Base-by-base conservation (phyloP, 78 protist genomes). In the Emiliania huxleyi region DNA sequence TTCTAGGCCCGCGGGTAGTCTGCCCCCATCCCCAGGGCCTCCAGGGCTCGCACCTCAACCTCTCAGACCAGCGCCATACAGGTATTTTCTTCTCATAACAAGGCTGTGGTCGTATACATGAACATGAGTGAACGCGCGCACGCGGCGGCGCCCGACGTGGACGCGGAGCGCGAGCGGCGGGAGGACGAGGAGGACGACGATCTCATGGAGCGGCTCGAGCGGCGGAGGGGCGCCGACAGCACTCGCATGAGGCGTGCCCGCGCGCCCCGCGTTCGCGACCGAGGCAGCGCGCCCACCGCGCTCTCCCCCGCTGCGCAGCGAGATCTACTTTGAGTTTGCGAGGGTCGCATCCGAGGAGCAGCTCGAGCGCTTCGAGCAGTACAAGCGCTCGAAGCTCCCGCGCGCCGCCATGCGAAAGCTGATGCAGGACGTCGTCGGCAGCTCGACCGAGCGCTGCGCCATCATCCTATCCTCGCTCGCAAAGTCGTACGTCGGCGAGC, bases 171-270 rank as follows among this genome's bases (percentile, higher is more conserved):
- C 38, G 12, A 4, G 73, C 26, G 2, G 73, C 73, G 73, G 12
- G 73, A 62, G n/a, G 73, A 62, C 38, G 73, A 62, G 73, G 73
- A 62, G 73, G 73, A 62, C 73, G 73, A 12, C 73, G 73, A 62
- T 4, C n/a, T 62, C 33, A 8, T 23, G 38, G n/a, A 23, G 26
- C 26, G 12, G 73, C 73, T 62, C 11, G 73, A 62, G 73, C 23
- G 26, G 73, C 23, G 73, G n/a, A 12, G 73, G 12, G n/a, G 73
- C n/a, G 19, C 6, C 12, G 26, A 62, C 2, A 26, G n/a, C 73
- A 5, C 73, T 3, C 73, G 26, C 12, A 62, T 23, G 73, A 23
- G 73, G n/a, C 12, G 8, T 15, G 62, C 62, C 62, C 15, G 8
- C 62, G 29, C 15, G 15, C 62, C 8, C 15, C 15, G 62, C 15